Evolutionary conservation across 2,329 filamentous ascomycete species (phyloP).

Genomic region (Xylariaceae sp.): DNA sequence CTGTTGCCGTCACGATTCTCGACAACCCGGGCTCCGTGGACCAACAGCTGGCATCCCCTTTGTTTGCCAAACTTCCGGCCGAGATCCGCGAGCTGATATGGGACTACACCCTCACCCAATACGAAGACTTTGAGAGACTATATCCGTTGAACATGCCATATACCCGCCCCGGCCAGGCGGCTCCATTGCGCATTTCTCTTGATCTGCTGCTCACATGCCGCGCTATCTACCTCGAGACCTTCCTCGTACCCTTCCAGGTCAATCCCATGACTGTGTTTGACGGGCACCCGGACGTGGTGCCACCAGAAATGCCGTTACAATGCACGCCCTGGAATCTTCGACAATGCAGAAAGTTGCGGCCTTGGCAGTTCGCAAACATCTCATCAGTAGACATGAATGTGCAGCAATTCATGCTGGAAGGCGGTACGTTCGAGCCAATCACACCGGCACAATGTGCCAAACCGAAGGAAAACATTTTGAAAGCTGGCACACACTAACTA

Average conservation of each 20-base stretch:
- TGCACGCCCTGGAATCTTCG: conserved; percentile 14
- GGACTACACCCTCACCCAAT: conserved; percentile 25
- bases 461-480: background rate
- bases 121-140: conserved; percentile 21
- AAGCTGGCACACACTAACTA: conserved; percentile 3
- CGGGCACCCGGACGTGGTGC: conserved; percentile 21
- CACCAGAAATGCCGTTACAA: conserved; percentile 17
- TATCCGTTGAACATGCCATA: conserved; percentile 19
- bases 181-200: conserved; percentile 23
- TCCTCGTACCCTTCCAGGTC: conserved; percentile 27
- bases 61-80: conserved; percentile 26
- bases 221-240: conserved; percentile 30
- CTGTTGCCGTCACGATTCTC: conserved; percentile 19
- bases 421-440: conserved; percentile 19
- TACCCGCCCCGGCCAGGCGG: conserved; percentile 27
- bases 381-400: conserved; percentile 26
- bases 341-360: conserved; percentile 19
- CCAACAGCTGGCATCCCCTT: conserved; percentile 19
- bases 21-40: conserved; percentile 17
- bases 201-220: conserved; percentile 27
- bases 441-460: too few relatives aligned
- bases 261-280: conserved; percentile 27
- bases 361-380: conserved; percentile 31
- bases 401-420: conserved; percentile 27
- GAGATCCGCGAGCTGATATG: conserved; percentile 30